A percentile compares a stretch with the other conserved stretches of the same genome.
Conservation (phyloP, 441 rosid genomes). For the Pelargonium australe region DNA sequence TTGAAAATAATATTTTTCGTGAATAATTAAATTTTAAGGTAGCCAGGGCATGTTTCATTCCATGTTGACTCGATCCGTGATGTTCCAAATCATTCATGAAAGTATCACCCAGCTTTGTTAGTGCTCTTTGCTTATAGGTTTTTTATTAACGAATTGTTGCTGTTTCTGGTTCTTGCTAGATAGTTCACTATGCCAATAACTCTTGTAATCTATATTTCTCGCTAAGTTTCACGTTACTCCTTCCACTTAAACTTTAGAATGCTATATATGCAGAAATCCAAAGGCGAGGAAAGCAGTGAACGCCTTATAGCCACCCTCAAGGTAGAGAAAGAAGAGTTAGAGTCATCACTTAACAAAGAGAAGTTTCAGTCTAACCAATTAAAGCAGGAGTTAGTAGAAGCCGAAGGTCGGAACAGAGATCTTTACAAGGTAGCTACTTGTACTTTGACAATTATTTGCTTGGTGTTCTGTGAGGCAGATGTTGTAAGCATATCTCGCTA, state of each 20-base stretch:
- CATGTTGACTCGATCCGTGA: neutral
- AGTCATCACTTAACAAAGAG: conserved; percentile 65
- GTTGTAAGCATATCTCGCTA: neutral
- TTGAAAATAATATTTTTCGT: neutral
- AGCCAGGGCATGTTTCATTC: neutral
- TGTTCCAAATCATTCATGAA: too few relatives aligned
- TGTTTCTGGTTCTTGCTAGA: neutral
- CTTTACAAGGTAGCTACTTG: conserved; percentile 60
- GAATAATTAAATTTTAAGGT: neutral
- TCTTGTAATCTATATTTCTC: neutral
- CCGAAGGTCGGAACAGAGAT: conserved; percentile 66
- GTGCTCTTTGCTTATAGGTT: neutral
- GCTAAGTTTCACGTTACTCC: conserved; percentile 5
- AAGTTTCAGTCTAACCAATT: conserved; percentile 56
- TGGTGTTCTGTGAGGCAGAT: neutral
- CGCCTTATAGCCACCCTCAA: conserved; percentile 45
- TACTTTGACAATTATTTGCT: conserved; percentile 4
- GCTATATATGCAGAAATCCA: conserved; percentile 39
- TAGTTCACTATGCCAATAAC: neutral
- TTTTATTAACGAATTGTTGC: neutral
- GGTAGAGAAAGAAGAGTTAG: conserved; percentile 78
- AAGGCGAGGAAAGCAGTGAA: conserved; percentile 44
- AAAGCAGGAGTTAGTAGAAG: conserved; percentile 74
- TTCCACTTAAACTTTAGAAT: conserved; percentile 13
- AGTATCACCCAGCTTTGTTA: neutral